Evolutionary conservation across 179 eudicot species (phyloP), one percentile per base, ranked within the genome.

Genomic region (Silene coronaria): DNA sequence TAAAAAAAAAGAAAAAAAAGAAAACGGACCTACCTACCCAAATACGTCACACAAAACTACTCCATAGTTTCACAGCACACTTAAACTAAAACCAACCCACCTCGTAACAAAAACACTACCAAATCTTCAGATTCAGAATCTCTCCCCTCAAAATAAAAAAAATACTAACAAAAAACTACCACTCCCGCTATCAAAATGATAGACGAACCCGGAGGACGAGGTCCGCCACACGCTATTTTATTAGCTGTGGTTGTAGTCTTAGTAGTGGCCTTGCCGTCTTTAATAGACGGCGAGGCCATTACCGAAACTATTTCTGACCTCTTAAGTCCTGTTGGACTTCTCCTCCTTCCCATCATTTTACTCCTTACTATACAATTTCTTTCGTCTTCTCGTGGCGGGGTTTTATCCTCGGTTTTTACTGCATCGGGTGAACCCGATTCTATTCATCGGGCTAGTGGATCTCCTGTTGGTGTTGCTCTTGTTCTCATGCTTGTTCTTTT

Each of bases 331-430:
- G 71, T 88, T 0, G 97, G 94, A 0, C 86, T 92, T 0, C 87
- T 92, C 0, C 82, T 91, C 0, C 85, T 92, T 45, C 97, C 97
- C 13, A 79, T 92, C 51, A 22, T 82, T 12, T 91, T 92, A 58
- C 89, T 92, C 17, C 89, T 92, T 38, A 74, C 73, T 12, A 92
- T 92, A 55, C 90, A 87, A 34, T 90, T 90, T 81, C 88, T 92
- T 24, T 90, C 96, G 74, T 92, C 93, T 63, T 88, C 82, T 14
- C 75, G 83, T 17, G 93, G 90, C 17, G 80, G 89, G 69, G 70
- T 82, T 64, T 75, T 90, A 77, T 77, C 89, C 67, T 19, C 79
- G 21, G 22, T 88, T 6, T 91, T 90, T 80, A 81, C 86, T 32
- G 82, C 85, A 36, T 38, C 86, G 30, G 92, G 91, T 53, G 88